Conservation (phyloP, 2,329 filamentous ascomycete genomes). For the Aspergillus sp. region DNA sequence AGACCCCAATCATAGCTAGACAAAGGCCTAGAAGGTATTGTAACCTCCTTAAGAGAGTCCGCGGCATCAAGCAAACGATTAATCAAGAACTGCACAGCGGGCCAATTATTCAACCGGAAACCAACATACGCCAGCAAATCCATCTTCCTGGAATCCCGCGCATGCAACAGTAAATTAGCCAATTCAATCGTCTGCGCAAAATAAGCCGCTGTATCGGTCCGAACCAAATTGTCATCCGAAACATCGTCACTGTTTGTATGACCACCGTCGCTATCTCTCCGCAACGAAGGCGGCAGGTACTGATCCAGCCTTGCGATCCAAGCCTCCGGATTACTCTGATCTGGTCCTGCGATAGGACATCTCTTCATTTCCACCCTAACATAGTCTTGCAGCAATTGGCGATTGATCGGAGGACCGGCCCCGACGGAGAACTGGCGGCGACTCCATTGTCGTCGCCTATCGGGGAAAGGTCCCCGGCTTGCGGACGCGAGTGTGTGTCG, state of each 20-base stretch:
- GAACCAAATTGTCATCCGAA: constrained; percentile 5
- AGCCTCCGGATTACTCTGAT: constrained; percentile 27
- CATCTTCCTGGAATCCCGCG: constrained; percentile 28
- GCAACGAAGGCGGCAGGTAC: constrained; percentile 34
- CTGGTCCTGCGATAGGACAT: constrained; percentile 21
- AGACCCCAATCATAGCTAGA: constrained; percentile 34
- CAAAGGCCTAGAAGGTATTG: constrained; percentile 22
- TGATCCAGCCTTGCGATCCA: constrained; percentile 40
- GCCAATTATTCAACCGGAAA: constrained; percentile 42
- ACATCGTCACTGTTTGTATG: neutral
- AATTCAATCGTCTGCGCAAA: constrained; percentile 33
- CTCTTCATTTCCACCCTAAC: constrained; percentile 11
- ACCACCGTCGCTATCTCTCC: constrained; percentile 13
- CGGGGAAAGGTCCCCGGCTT: constrained; percentile 11
- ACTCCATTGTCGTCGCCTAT: constrained; percentile 25
- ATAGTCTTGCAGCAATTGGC: constrained; percentile 21
- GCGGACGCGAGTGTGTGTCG: constrained; percentile 8
- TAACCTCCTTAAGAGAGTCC: constrained; percentile 25
- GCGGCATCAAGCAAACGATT: constrained; percentile 42
- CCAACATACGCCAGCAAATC: constrained; percentile 46
- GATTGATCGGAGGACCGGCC: constrained; percentile 20
- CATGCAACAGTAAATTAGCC: constrained; percentile 33
- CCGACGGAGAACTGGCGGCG: constrained; percentile 22
- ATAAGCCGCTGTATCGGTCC: constrained; percentile 15
- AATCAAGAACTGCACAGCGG: constrained; percentile 42